Evolutionary conservation across 2,329 filamentous ascomycete genomes (phyloP).

Genomic region (Cytospora piceicola): DNA sequence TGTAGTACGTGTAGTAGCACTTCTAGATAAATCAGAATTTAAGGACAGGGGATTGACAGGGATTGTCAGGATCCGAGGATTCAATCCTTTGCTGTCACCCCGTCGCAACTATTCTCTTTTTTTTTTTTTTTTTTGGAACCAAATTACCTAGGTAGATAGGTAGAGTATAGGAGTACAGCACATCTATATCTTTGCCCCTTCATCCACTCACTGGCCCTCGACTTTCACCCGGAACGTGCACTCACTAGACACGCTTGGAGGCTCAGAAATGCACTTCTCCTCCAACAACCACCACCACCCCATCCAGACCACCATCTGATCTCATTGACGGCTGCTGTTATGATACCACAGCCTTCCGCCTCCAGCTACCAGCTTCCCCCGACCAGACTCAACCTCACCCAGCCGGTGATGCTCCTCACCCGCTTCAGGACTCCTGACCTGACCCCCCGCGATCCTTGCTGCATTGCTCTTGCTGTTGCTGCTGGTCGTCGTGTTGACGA

Average conservation of each 20-base stretch:
- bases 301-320: not conserved
- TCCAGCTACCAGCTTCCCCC: slow-evolving; percentile 5
- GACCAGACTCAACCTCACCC: slow-evolving; percentile 17
- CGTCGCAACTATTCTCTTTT: too few species aligned
- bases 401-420: slow-evolving; percentile 22
- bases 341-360: slow-evolving; percentile 1
- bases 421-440: slow-evolving; percentile 14
- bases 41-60: not conserved
- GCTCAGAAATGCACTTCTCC: too few species aligned
- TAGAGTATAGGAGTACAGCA: too few species aligned
- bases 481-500: not conserved
- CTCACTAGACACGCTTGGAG: too few species aligned
- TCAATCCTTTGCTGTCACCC: not conserved
- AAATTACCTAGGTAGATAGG: too few species aligned
- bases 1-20: too few species aligned
- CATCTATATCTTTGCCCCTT: too few species aligned
- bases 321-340: not conserved
- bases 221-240: too few species aligned
- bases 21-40: too few species aligned
- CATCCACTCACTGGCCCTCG: too few species aligned
- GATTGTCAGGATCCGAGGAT: not conserved
- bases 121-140: too few species aligned
- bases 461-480: too few species aligned
- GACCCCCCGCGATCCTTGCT: slow-evolving; percentile 12
- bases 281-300: not conserved